These are phyloP conservation scores for Umbelopsis sp. DNA, from an alignment of 192 early-diverging fungal species.

Conservation along the genomic window DNA sequence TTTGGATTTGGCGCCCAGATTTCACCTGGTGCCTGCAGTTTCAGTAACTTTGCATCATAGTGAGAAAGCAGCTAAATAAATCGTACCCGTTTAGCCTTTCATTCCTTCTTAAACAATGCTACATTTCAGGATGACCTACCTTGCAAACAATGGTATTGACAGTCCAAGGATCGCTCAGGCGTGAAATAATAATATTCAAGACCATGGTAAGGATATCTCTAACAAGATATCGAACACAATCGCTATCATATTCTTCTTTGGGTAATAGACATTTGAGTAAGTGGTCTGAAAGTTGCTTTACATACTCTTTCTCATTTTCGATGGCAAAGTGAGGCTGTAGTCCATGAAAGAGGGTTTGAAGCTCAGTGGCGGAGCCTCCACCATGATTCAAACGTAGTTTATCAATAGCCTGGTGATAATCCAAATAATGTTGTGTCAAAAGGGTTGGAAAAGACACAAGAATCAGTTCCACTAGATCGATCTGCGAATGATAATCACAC, in stretches of 20 bases:
- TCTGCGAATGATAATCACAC: slow-evolving; percentile 24
- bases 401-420: slow-evolving; percentile 45
- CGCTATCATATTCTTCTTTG: slow-evolving; percentile 42
- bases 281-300: slow-evolving; percentile 44
- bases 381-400: slow-evolving; percentile 45
- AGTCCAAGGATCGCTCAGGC: slow-evolving; percentile 51
- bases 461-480: slow-evolving; percentile 51
- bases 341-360: slow-evolving; percentile 49
- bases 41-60: slow-evolving; percentile 21
- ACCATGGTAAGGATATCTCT: slow-evolving; percentile 51
- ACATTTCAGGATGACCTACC: slow-evolving; percentile 32
- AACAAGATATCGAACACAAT: slow-evolving; percentile 46
- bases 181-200: slow-evolving; percentile 41
- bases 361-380: slow-evolving; percentile 36
- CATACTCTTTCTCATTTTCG: slow-evolving; percentile 47
- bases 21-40: slow-evolving; percentile 26
- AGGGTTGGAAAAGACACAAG: slow-evolving; percentile 47
- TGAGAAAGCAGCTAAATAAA: slow-evolving; percentile 17
- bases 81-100: not conserved
- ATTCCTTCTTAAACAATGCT: not conserved
- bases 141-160: slow-evolving; percentile 54
- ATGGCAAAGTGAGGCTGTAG: slow-evolving; percentile 56
- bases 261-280: slow-evolving; percentile 40
- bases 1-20: slow-evolving; percentile 3
- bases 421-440: slow-evolving; percentile 44